Percentiles rank a stretch among this genome's conserved stretches.
These are phyloP conservation scores for Helichrysum umbraculigerum DNA, from an alignment of 129 eudicot species.

Conservation along the genomic window DNA sequence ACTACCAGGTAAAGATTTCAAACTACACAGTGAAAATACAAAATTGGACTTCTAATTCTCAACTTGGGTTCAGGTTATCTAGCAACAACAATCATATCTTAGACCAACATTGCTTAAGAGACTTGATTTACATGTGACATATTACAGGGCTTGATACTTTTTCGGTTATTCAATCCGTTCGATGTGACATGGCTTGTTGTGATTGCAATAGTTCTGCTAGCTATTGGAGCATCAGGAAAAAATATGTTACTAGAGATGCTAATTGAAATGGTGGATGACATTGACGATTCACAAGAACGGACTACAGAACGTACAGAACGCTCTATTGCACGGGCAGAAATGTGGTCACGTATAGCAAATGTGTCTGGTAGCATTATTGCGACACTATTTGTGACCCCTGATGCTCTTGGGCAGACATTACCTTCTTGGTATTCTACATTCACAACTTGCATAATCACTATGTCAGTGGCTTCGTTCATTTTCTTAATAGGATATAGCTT, in stretches of 20 bases:
- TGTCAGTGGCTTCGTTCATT: too few relatives aligned
- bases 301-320: too few relatives aligned
- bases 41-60: too few relatives aligned
- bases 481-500: too few relatives aligned
- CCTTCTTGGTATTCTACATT: slow-evolving; percentile 8
- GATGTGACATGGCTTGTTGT: slow-evolving; percentile 19
- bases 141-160: slow-evolving; percentile 25
- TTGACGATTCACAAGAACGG: too few relatives aligned
- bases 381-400: background rate
- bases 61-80: too few relatives aligned
- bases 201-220: background rate
- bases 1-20: too few relatives aligned
- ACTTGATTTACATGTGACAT: too few relatives aligned
- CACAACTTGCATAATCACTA: slow-evolving; percentile 1
- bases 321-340: slow-evolving; percentile 1
- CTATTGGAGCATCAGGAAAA: slow-evolving; percentile 25
- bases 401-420: background rate
- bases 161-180: slow-evolving; percentile 27
- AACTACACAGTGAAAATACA: too few relatives aligned
- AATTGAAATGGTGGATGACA: background rate
- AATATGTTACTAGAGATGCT: background rate
- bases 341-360: slow-evolving; percentile 11
- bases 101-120: too few relatives aligned
- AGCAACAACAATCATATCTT: too few relatives aligned
- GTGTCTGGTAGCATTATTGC: slow-evolving; percentile 4